Percentiles rank a stretch among this genome's conserved stretches.
These are phyloP conservation scores for Coemansia pectinata DNA, from an alignment of 192 early-diverging fungal genomes.

Conservation along the genomic window DNA sequence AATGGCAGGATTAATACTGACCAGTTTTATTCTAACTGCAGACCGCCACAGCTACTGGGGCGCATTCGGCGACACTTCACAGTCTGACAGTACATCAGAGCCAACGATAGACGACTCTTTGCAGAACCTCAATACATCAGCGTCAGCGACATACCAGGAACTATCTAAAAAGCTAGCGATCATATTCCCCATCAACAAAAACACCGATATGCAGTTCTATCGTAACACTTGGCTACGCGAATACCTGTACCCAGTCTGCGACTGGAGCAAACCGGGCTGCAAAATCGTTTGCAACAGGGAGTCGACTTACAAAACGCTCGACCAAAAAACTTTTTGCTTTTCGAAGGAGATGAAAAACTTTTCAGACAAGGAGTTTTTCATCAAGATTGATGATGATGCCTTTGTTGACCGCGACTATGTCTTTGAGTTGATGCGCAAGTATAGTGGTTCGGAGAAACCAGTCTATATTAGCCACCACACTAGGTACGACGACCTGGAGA, in stretches of 20 bases:
- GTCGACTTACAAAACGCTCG: conserved; percentile 35
- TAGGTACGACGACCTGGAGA: conserved; percentile 6
- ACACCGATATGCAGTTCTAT: conserved; percentile 54
- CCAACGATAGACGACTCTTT: neutral
- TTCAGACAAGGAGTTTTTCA: conserved; percentile 36
- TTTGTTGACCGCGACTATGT: conserved; percentile 47
- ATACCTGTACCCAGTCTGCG: conserved; percentile 46
- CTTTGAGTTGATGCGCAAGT: conserved; percentile 14
- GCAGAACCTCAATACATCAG: too few relatives aligned
- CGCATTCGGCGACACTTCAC: neutral
- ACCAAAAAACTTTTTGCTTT: conserved; percentile 43
- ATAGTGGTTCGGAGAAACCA: conserved; percentile 14
- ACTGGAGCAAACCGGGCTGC: conserved; percentile 36
- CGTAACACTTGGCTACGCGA: conserved; percentile 45
- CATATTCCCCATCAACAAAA: conserved; percentile 43
- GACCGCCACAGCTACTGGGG: conserved; percentile 28
- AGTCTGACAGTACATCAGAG: neutral
- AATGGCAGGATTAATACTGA: conserved; percentile 12
- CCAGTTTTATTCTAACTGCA: conserved; percentile 17
- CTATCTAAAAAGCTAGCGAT: conserved; percentile 32
- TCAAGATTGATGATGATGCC: conserved; percentile 49
- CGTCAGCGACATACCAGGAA: neutral
- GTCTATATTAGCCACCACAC: conserved; percentile 52
- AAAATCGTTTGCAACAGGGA: conserved; percentile 40
- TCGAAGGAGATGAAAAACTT: conserved; percentile 20